These are phyloP conservation scores for Lumnitzera racemosa DNA, from an alignment of 345 rosid species.

Conservation along the genomic window DNA sequence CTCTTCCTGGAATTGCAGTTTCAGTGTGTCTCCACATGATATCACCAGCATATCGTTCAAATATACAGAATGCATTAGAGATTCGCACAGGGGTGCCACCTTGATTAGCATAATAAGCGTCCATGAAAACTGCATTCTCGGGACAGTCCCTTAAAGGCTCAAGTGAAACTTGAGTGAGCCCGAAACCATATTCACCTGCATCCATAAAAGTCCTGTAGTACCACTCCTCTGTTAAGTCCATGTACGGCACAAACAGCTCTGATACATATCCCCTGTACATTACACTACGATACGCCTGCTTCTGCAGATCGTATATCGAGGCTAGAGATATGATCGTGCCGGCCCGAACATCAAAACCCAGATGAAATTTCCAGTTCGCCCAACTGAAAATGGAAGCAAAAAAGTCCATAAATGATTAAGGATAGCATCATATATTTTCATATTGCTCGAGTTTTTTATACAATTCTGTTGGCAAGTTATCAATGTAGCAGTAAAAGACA, in stretches of 20 bases:
- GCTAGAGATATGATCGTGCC: slow-evolving; percentile 58
- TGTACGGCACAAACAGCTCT: slow-evolving; percentile 79
- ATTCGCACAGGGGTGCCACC: slow-evolving; percentile 50
- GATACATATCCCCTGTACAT: slow-evolving; percentile 63
- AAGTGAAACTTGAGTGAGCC: slow-evolving; percentile 42
- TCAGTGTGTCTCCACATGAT: slow-evolving; percentile 64
- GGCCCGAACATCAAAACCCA: slow-evolving; percentile 54
- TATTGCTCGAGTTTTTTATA: no score
- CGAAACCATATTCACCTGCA: slow-evolving; percentile 73
- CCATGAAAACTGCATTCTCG: slow-evolving; percentile 39
- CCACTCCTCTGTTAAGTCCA: slow-evolving; percentile 79
- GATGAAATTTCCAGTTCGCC: slow-evolving; percentile 73
- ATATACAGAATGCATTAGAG: slow-evolving; percentile 46
- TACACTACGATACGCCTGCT: slow-evolving; percentile 30
- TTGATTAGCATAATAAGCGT: slow-evolving; percentile 51
- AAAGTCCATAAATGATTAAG: background rate
- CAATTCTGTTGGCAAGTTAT: no score
- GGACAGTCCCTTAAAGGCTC: slow-evolving; percentile 70
- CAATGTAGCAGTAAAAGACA: no score
- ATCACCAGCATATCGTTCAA: slow-evolving; percentile 55
- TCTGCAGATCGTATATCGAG: slow-evolving; percentile 35
- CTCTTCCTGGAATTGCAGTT: slow-evolving; percentile 59
- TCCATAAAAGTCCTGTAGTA: slow-evolving; percentile 75
- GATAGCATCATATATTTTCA: no score
- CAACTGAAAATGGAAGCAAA: slow-evolving; percentile 27